phyloP scores from a whole-genome alignment of 805 yeast genomes.

The Yamadazyma philogaea region DNA sequence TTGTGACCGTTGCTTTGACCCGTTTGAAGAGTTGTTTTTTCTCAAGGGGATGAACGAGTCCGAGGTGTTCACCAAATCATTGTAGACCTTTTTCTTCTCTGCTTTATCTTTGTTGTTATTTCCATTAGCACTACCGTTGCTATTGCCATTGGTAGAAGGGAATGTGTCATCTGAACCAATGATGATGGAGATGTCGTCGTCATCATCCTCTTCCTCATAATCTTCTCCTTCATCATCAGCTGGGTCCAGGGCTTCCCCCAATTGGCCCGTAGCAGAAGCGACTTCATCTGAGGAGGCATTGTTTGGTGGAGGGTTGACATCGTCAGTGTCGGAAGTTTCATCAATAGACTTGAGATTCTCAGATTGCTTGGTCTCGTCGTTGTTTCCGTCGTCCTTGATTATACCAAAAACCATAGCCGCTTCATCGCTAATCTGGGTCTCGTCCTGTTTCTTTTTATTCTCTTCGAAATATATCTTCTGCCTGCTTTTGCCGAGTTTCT shows the following conservation, averaged over 20 bases:
- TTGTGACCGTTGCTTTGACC: neutral
- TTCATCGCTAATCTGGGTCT: conserved; percentile 32
- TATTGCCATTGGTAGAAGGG: conserved; percentile 17
- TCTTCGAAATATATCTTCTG: conserved; percentile 28
- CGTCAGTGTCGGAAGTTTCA: neutral
- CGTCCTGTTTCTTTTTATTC: conserved; percentile 16
- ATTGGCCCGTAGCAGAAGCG: neutral
- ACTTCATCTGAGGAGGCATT: neutral
- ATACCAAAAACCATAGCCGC: conserved; percentile 47
- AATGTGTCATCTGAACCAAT: conserved; percentile 33
- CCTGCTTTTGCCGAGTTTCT: conserved; percentile 28
- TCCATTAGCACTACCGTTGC: conserved; percentile 5
- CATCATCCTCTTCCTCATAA: conserved; percentile 26
- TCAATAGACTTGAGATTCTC: neutral
- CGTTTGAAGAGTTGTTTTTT: conserved; percentile 4
- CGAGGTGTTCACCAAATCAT: conserved; percentile 17
- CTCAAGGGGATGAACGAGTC: conserved; percentile 21
- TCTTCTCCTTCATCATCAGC: conserved; percentile 10
- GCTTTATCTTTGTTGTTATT: conserved; percentile 9
- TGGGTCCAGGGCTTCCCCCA: conserved; percentile 4
- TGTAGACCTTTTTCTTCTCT: conserved; percentile 14
- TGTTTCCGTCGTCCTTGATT: conserved; percentile 16
- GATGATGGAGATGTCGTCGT: conserved; percentile 37
- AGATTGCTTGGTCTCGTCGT: neutral
- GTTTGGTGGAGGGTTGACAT: neutral